Evolutionary conservation across 306 rosid species (phyloP), one percentile per base, ranked within the genome.

Genomic region (Cicer arietinum): DNA sequence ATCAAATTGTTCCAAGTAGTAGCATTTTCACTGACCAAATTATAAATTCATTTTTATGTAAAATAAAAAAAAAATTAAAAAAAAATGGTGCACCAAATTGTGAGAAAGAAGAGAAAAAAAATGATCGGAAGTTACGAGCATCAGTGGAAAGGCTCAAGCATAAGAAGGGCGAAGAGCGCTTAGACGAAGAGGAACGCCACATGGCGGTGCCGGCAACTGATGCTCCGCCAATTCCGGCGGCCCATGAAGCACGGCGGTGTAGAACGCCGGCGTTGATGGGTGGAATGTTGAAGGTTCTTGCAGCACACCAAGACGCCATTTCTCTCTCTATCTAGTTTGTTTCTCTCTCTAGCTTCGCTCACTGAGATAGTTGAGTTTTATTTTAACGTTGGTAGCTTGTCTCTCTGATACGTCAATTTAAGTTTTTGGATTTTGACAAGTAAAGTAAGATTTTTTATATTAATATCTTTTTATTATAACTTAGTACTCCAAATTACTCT

Each of bases 261-360:
- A 86, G 59, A 3, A 79, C 84, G 58, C 41, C 77, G 61, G 69
- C 35, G 54, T 85, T 89, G 51, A 85, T 64, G 47, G 92, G 75
- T 86, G 92, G 92, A 67, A 84, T 12, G 43, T 88, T 73, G 73
- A 90, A 79, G 54, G 82, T 76, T 81, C 86, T 83, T 7, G 87
- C 87, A 53, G 90, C 92, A 78, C 70, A 86, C 91, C 92, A 91
- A 20, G 94, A 88, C 17, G 92, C 94, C 98, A 94, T 30, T 30
- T 30, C 5, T 30, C 37, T 30, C 30, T 22, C 30, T 22, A 22
- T 20, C 22, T 20, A 20, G 16, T 14, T 14, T 14, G 22, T 22
- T 22, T 22, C 30, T 22, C 37, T 30, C 37, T 30, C 37, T 30
- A 30, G 37, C 37, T 30, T 30, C 37, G 5, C 37, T 30, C 37